A percentile compares a stretch with the other conserved stretches of the same genome.
Conservation (phyloP, 345 rosid species). For the Melaleuca quinquenervia region DNA sequence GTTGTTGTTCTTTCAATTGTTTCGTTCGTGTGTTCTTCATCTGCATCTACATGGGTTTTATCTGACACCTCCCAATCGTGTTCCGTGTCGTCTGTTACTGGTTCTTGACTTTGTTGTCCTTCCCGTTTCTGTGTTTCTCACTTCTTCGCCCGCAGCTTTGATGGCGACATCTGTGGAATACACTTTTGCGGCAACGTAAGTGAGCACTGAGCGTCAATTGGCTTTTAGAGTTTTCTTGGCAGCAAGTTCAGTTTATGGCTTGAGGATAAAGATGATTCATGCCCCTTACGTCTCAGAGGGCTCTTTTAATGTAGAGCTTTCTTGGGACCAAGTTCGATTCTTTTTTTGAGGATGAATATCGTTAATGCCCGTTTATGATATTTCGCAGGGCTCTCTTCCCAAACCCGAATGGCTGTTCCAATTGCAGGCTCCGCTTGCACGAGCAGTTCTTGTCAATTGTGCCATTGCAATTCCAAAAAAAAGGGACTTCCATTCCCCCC, state of each 20-base stretch:
- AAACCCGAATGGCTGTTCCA: background rate
- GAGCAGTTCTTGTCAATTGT: background rate
- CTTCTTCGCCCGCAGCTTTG: background rate
- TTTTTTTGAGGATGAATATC: background rate
- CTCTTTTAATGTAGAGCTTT: background rate
- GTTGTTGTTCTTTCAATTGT: background rate
- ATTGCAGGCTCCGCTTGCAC: background rate
- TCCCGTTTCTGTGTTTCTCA: background rate
- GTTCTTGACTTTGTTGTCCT: background rate
- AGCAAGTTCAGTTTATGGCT: background rate
- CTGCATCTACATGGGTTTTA: background rate
- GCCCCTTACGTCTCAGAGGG: background rate
- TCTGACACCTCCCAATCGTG: background rate
- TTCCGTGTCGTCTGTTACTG: background rate
- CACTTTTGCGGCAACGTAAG: background rate
- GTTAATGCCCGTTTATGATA: background rate
- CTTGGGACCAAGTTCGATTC: background rate
- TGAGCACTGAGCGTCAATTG: background rate
- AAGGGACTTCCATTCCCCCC: slow-evolving; percentile 43
- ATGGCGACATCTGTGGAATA: background rate
- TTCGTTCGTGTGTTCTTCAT: background rate
- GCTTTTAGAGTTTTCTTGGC: background rate
- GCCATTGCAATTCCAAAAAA: background rate
- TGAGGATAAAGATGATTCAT: background rate
- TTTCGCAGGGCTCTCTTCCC: background rate